Base-by-base conservation (phyloP, 2,329 filamentous ascomycete genomes). In the Diplodia corticola region DNA sequence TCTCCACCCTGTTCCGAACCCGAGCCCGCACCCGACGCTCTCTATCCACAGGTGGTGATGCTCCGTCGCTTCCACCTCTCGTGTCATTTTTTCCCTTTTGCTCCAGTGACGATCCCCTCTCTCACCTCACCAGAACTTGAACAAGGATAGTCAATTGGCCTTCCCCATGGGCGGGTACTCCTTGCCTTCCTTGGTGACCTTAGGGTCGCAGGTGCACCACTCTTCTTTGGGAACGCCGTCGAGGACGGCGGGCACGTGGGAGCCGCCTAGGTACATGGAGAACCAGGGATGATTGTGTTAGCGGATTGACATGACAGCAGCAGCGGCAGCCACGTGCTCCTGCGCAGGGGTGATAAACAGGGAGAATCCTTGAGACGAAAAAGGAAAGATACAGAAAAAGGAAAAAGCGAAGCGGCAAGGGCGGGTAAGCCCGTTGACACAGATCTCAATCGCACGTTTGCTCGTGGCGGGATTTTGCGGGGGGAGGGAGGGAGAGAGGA, bases 201-300 rank as follows among this genome's bases (percentile, higher is more conserved):
- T 85, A 30, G 89, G 89, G 71, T 83, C 80, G 74, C 89, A 92
- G 26, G 80, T 81, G 80, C 90, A 92, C 78, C 88, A 85, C 48
- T 91, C 81, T 5, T 80, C 77, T 40, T 81, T 78, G 4, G 87
- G 82, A 50, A 91, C 75, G 28, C 75, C 72, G 74, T 88, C 85
- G 80, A 92, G 85, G 71, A 91, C 88, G 17, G 76, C 76, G 13
- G 85, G 79, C 70, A 90, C 80, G 78, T 91, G 86, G 68, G 71
- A 80, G 69, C 88, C 88, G 76, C 64, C 64, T 65, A n/a, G n/a
- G n/a, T n/a, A 33, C 15, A 20, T 22, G 33, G 33, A 33, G 26
- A 48, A n/a, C n/a, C 13, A 4, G n/a, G 22, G 40, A 28, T 40
- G 20, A 10, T n/a, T n/a, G 35, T 20, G 20, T 44, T 44, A 60